Conservation (phyloP, 208 protist species). For the Crithidia acanthocephali region DNA sequence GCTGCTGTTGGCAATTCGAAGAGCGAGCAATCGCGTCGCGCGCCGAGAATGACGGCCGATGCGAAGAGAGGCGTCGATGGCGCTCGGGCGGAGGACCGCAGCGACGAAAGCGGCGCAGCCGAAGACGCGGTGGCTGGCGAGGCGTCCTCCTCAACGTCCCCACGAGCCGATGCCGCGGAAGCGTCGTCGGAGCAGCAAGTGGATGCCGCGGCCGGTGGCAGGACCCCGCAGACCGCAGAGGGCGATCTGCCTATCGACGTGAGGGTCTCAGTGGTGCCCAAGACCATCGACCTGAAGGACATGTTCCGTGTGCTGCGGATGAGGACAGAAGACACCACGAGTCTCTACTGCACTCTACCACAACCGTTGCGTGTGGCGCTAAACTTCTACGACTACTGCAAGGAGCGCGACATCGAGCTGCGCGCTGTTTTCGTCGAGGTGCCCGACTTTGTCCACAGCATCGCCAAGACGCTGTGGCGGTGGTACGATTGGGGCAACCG, state of each 20-base stretch:
- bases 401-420: conserved; percentile 40
- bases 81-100: too few relatives aligned
- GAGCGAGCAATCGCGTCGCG: too few relatives aligned
- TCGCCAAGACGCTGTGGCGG: conserved; percentile 27
- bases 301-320: neutral
- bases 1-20: too few relatives aligned
- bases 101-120: too few relatives aligned
- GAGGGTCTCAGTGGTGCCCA: conserved; percentile 14
- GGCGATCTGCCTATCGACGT: conserved; percentile 22
- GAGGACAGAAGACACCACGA: neutral
- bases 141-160: neutral
- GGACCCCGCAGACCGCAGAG: neutral
- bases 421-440: conserved; percentile 40
- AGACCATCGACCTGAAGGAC: conserved; percentile 14
- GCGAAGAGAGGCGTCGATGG: too few relatives aligned
- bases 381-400: conserved; percentile 56
- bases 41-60: too few relatives aligned
- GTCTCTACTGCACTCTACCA: conserved; percentile 17
- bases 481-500: conserved; percentile 24
- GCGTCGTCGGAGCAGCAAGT: neutral
- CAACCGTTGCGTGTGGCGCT: conserved; percentile 30
- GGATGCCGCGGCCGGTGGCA: neutral
- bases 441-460: conserved; percentile 35
- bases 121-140: too few relatives aligned
- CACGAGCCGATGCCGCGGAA: neutral